Evolutionary conservation across 805 yeast genomes (phyloP).

Genomic region (Cyberlindnera sargentensis): DNA sequence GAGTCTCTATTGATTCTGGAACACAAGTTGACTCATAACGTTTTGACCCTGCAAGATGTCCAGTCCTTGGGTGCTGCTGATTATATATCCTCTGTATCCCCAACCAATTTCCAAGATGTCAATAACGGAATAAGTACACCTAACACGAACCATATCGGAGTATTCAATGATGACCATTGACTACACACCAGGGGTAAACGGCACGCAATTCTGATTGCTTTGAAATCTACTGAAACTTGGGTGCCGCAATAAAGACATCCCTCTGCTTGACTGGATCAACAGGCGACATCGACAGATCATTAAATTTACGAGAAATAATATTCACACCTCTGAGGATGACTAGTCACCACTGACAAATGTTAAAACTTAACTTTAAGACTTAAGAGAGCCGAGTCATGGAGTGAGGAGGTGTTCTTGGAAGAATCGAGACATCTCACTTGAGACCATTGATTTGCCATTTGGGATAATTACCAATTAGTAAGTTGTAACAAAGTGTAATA

Average conservation of each 20-base stretch:
- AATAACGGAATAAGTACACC: conserved; percentile 9
- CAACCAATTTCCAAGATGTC: conserved; percentile 14
- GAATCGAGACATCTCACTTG: too few species aligned
- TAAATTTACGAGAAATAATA: conserved; percentile 14
- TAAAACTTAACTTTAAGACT: neutral
- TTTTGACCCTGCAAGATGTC: conserved; percentile 9
- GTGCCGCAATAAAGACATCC: conserved; percentile 5
- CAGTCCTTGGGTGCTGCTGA: conserved; percentile 8
- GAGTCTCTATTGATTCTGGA: neutral
- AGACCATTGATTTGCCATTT: too few species aligned
- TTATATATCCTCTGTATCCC: conserved; percentile 9
- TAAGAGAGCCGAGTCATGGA: conserved; percentile 14
- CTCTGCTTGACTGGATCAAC: conserved; percentile 5
- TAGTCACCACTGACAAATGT: neutral
- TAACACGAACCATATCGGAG: conserved; percentile 11
- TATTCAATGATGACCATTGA: conserved; percentile 11
- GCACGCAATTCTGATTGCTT: conserved; percentile 5
- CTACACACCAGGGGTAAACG: conserved; percentile 5
- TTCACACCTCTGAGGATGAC: conserved; percentile 12
- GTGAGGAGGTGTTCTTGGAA: neutral
- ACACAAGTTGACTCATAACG: conserved; percentile 3
- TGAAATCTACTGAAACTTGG: conserved; percentile 6
- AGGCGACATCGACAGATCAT: conserved; percentile 1
- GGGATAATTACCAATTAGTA: too few species aligned
- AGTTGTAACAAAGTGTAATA: neutral